These are phyloP conservation scores for Coleophoma eucalyptorum DNA, from an alignment of 2,329 filamentous ascomycete species.

Conservation along the genomic window DNA sequence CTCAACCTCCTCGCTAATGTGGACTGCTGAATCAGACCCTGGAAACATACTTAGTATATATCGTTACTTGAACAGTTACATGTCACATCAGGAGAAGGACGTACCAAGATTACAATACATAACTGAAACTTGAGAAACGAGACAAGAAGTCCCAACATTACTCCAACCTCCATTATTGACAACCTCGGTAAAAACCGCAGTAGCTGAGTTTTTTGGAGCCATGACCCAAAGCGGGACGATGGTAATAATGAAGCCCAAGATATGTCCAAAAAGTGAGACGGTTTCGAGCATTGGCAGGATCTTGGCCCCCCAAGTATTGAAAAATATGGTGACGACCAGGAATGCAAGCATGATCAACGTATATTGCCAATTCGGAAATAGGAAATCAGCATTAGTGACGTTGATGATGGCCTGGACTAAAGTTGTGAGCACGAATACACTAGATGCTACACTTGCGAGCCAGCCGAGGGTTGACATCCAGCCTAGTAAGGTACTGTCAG, in stretches of 20 bases:
- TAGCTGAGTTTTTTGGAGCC: constrained; percentile 20
- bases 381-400: constrained; percentile 29
- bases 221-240: constrained; percentile 33
- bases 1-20: constrained; percentile 46
- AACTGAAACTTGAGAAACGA: constrained; percentile 30
- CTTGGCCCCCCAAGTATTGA: constrained; percentile 39
- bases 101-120: constrained; percentile 24
- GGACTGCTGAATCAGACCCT: constrained; percentile 20
- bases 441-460: constrained; percentile 36
- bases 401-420: constrained; percentile 38
- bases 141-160: constrained; percentile 26
- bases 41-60: neutral
- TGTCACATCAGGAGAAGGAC: neutral
- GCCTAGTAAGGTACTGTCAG: constrained; percentile 21
- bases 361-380: constrained; percentile 35
- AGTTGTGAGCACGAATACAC: constrained; percentile 37
- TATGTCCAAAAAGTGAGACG: constrained; percentile 38
- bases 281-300: constrained; percentile 38
- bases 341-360: constrained; percentile 39
- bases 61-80: too few relatives aligned
- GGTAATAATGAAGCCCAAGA: constrained; percentile 38
- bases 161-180: constrained; percentile 28
- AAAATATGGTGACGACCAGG: constrained; percentile 33
- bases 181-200: constrained; percentile 27
- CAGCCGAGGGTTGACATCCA: constrained; percentile 44